Percentiles rank a stretch among this genome's conserved stretches.
Evolutionary conservation across 768 basidiomycete species (phyloP).

Genomic region (Boletales sp.): DNA sequence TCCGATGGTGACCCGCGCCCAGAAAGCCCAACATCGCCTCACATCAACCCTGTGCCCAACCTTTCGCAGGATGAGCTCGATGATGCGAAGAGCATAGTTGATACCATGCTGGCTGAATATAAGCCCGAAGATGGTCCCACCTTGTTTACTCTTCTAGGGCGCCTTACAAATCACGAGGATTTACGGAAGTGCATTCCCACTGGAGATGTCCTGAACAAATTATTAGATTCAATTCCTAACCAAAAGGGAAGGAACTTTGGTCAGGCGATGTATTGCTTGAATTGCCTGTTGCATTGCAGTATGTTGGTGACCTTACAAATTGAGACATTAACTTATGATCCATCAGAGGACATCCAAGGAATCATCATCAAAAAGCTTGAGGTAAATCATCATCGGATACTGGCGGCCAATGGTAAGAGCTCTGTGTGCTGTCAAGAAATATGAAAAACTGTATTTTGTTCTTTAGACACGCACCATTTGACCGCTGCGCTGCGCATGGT

Average conservation of each 20-base stretch:
- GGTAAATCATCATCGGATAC: background rate
- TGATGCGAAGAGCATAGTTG: conserved; percentile 4
- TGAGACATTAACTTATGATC: background rate
- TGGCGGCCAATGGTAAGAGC: no score
- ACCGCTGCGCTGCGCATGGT: no score
- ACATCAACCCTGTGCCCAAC: background rate
- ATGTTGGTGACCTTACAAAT: background rate
- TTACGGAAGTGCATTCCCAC: no score
- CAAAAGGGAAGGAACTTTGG: no score
- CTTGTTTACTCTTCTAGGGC: no score
- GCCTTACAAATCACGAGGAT: no score
- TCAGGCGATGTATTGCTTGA: no score
- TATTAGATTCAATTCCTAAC: no score
- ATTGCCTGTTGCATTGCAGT: background rate
- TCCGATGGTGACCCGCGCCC: background rate
- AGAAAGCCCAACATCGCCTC: background rate
- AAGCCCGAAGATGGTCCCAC: conserved; percentile 8
- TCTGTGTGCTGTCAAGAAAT: no score
- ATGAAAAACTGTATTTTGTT: no score
- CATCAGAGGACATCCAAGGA: conserved; percentile 7
- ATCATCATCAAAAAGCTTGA: conserved; percentile 4
- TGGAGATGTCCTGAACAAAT: no score
- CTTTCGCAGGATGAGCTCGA: background rate
- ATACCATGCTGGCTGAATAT: conserved; percentile 1
- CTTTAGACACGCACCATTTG: no score